Conservation (phyloP, 2,329 filamentous ascomycete genomes). For the Arthrobotrys sinensis region DNA sequence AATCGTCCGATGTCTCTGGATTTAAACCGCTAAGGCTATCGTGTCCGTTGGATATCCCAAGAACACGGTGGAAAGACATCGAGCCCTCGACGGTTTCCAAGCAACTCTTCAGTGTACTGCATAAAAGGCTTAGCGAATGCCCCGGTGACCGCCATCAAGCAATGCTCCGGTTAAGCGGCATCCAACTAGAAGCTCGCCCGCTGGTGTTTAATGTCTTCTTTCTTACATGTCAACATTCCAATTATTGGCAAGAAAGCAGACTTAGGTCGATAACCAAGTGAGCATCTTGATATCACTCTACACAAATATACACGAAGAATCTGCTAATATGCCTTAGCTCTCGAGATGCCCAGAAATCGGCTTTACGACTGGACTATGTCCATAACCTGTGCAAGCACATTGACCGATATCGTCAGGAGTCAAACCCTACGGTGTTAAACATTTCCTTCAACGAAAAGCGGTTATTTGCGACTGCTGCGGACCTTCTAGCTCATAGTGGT, state of each 20-base stretch:
- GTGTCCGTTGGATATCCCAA: slow-evolving; percentile 21
- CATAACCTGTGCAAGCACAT: slow-evolving; percentile 29
- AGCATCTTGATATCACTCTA: too few relatives aligned
- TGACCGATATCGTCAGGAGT: slow-evolving; percentile 3
- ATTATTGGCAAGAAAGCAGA: slow-evolving; percentile 34
- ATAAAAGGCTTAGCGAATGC: slow-evolving; percentile 20
- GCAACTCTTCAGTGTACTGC: slow-evolving; percentile 17
- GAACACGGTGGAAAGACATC: slow-evolving; percentile 26
- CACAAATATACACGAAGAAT: too few relatives aligned
- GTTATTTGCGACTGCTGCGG: slow-evolving; percentile 21
- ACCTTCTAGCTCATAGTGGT: slow-evolving; percentile 9
- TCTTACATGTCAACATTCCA: slow-evolving; percentile 7
- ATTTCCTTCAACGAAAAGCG: slow-evolving; percentile 23
- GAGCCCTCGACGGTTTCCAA: slow-evolving; percentile 16
- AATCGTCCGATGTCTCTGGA: slow-evolving; percentile 31
- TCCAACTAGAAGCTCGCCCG: slow-evolving; percentile 26
- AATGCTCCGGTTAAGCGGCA: slow-evolving; percentile 28
- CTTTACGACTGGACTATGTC: slow-evolving; percentile 9
- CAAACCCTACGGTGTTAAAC: slow-evolving; percentile 17
- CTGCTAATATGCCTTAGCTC: slow-evolving; percentile 12
- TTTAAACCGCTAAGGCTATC: slow-evolving; percentile 6
- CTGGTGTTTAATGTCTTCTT: slow-evolving; percentile 29
- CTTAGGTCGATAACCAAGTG: slow-evolving; percentile 18
- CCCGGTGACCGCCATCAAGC: slow-evolving; percentile 12
- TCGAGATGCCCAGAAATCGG: slow-evolving; percentile 13